These are phyloP conservation scores for Flammula alnicola DNA, from an alignment of 1,284 basidiomycete species.

Conservation along the genomic window DNA sequence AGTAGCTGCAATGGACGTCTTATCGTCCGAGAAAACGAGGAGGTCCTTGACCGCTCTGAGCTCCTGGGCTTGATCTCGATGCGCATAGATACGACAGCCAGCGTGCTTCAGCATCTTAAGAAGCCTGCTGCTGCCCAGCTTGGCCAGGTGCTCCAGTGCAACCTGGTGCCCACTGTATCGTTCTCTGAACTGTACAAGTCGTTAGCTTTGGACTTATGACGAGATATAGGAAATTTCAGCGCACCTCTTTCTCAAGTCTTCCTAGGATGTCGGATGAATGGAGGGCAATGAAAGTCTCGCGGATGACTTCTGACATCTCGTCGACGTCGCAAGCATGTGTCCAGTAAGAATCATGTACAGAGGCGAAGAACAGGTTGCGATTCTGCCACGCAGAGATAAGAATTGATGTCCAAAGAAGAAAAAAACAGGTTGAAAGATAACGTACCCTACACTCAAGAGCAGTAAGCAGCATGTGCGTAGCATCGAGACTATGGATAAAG, in stretches of 20 bases:
- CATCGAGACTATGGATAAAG: constrained; percentile 97
- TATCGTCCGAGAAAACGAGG: constrained; percentile 35
- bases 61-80: constrained; percentile 42
- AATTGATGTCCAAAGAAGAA: background rate
- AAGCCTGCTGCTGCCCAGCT: constrained; percentile 10
- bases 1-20: constrained; percentile 13
- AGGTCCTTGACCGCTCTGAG: constrained; percentile 36
- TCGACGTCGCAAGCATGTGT: constrained; percentile 92
- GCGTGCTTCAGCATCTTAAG: constrained; percentile 27
- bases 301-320: constrained; percentile 88
- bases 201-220: background rate
- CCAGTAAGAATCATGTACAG: constrained; percentile 99
- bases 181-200: constrained; percentile 65
- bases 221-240: constrained; percentile 16
- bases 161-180: constrained; percentile 81
- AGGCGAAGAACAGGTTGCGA: constrained; percentile 83
- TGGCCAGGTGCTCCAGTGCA: constrained; percentile 60
- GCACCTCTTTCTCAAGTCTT: constrained; percentile 63
- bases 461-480: constrained; percentile 98
- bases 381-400: constrained; percentile 46
- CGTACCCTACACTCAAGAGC: constrained; percentile 87
- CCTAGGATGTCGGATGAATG: constrained; percentile 86
- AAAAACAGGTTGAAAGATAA: constrained; percentile 19
- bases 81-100: constrained; percentile 48
- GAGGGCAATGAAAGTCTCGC: constrained; percentile 92